Percentiles rank a stretch among this genome's conserved stretches.
Conservation (phyloP, 2,329 filamentous ascomycete species). For the Venturia oleaginea region DNA sequence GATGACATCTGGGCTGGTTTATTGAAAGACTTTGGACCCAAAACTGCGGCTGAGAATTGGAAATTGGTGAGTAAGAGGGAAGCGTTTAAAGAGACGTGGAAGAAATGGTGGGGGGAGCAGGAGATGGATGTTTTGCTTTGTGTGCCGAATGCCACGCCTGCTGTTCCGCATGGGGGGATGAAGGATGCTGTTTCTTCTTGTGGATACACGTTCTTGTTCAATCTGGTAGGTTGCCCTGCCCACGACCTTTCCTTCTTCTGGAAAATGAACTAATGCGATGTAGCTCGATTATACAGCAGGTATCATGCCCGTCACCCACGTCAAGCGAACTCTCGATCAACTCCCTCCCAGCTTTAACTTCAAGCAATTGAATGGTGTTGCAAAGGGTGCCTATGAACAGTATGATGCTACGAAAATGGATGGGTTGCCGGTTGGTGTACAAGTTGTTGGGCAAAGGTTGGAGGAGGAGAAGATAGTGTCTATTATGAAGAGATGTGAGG, state of each 20-base stretch:
- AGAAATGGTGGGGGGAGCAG: constrained; percentile 66
- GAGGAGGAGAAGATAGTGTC: constrained; percentile 84
- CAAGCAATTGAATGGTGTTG: constrained; percentile 65
- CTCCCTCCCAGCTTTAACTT: constrained; percentile 53
- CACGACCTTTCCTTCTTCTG: not conserved
- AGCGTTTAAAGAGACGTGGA: constrained; percentile 67
- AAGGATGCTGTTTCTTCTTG: constrained; percentile 75
- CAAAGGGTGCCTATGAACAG: constrained; percentile 72
- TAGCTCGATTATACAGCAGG: constrained; percentile 79
- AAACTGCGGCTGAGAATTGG: constrained; percentile 73
- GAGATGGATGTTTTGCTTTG: constrained; percentile 67
- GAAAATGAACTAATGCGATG: not conserved
- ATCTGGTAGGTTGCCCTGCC: constrained; percentile 50
- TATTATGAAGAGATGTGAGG: constrained; percentile 70
- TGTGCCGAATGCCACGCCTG: constrained; percentile 83
- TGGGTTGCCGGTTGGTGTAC: constrained; percentile 76
- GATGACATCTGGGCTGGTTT: constrained; percentile 73
- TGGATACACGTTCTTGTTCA: constrained; percentile 91
- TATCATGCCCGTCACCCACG: constrained; percentile 76
- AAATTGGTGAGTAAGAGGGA: constrained; percentile 69
- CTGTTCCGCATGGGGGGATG: constrained; percentile 81
- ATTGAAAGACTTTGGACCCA: constrained; percentile 62
- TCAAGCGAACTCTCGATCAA: constrained; percentile 60
- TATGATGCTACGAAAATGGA: constrained; percentile 80
- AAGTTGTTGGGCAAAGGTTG: constrained; percentile 68